Base-by-base conservation (phyloP, 2,329 filamentous ascomycete genomes). In the Colletotrichum sojae region DNA sequence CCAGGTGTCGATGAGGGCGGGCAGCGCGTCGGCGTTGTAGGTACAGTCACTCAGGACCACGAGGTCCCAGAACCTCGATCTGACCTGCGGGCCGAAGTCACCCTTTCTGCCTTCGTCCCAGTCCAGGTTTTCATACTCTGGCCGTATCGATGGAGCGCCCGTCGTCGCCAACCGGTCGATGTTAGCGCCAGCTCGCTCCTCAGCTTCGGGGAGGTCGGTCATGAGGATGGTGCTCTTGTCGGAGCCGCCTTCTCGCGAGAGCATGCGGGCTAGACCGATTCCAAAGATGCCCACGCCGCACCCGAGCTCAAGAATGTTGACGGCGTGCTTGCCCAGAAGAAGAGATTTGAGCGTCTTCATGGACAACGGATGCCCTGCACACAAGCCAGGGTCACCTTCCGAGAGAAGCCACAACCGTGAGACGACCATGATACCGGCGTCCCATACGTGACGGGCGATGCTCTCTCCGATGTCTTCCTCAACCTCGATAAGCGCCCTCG, bases 361-460 rank as follows among this genome's bases (percentile, higher is more conserved):
- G 20, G 10, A 12, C 31, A 64, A 20, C 18, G 55, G 62, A 27
- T 66, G 55, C 16, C 18, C 40, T 4, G 46, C 39, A 22, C 10
- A 25, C 20, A 22, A 22, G 49, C 31, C 18, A 22, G 73, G 53
- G 13, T 76, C 72, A 2, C 46, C 39, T 13, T 48, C 46, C 8
- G 39, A 48, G 27, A 58, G 43, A 1, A 68, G 46, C 67, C 63
- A 67, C 12, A 85, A 55, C 12, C 81, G 73, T 1, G 79, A 80
- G 1, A 82, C 77, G 1, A 84, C 82, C 6, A 86, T 78, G 10
- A 89, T 78, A 0, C 88, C 88, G 1, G 83, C 87, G 60, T 90
- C 88, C 88, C 88, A 90, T 6, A 89, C 80, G 69, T 89, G 87
- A 3, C 87, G 83, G 0, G 87, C 87, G 63, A 90, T 89, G 73